Evolutionary conservation across 2,329 filamentous ascomycete species (phyloP).

Genomic region (Phaeosphaeriaceae sp.): DNA sequence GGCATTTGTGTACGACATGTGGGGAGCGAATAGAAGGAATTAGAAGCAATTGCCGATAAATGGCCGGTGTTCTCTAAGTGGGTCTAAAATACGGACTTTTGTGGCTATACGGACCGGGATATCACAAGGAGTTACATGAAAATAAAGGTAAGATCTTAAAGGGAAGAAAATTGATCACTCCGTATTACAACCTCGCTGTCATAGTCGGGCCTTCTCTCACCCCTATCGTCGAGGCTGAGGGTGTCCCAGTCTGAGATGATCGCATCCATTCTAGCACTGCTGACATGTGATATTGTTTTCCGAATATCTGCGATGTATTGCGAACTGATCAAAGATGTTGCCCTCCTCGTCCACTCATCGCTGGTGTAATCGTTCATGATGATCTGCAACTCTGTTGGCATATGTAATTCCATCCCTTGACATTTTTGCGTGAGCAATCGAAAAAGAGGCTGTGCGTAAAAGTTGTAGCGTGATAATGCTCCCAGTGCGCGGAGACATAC

Average conservation of each 20-base stretch:
- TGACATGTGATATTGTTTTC: constrained; percentile 16
- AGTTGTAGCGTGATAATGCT: constrained; percentile 31
- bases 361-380: constrained; percentile 29
- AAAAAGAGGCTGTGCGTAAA: constrained; percentile 38
- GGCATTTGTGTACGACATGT: no score
- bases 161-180: background rate
- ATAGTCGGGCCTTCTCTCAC: background rate
- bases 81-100: no score
- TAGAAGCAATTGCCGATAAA: no score
- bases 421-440: constrained; percentile 38
- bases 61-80: no score
- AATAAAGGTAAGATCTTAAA: background rate
- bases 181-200: background rate
- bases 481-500: constrained; percentile 35
- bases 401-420: constrained; percentile 20
- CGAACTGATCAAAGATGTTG: constrained; percentile 32
- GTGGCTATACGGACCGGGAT: no score
- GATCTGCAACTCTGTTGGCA: constrained; percentile 29
- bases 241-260: constrained; percentile 36
- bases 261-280: constrained; percentile 35
- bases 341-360: constrained; percentile 41
- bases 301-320: constrained; percentile 39
- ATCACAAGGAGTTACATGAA: no score
- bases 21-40: no score
- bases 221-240: constrained; percentile 21